Evolutionary conservation across 345 rosid species (phyloP).

Genomic region (Euclidium syriacum): DNA sequence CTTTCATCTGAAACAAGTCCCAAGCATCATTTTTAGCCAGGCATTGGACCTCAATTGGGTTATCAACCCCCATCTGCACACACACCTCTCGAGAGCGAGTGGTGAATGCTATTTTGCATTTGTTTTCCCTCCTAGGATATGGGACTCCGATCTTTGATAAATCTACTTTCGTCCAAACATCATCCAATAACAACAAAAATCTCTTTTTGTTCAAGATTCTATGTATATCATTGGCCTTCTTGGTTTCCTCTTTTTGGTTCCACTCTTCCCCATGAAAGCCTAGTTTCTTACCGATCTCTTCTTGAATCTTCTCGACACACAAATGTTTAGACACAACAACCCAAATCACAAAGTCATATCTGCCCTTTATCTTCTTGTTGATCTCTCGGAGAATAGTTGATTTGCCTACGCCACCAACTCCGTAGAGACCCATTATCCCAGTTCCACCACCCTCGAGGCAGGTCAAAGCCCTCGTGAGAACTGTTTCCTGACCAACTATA

Average conservation of each 20-base stretch:
- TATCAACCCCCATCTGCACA: constrained; percentile 9
- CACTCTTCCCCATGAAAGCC: neutral
- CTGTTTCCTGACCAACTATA: constrained; percentile 4
- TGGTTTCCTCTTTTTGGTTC: neutral
- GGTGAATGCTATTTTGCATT: constrained; percentile 22
- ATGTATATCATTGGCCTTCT: neutral
- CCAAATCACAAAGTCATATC: constrained; percentile 9
- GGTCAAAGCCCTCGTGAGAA: constrained; percentile 6
- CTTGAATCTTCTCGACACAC: constrained; percentile 10
- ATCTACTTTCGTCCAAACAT: constrained; percentile 16
- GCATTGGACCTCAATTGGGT: neutral
- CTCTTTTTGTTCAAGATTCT: neutral
- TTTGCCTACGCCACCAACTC: constrained; percentile 31
- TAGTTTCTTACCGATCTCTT: neutral
- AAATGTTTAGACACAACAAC: constrained; percentile 8
- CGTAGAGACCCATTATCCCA: constrained; percentile 17
- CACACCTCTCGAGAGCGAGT: constrained; percentile 22
- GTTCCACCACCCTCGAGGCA: neutral
- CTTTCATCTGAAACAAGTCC: constrained; percentile 4
- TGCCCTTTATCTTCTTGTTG: constrained; percentile 7
- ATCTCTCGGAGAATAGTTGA: constrained; percentile 24
- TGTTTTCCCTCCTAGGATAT: neutral
- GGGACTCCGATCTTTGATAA: constrained; percentile 16
- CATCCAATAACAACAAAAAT: constrained; percentile 13
- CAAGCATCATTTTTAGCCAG: neutral